These are phyloP conservation scores for Gardenia jasminoides DNA, from an alignment of 257 asterid genomes.

Conservation along the genomic window DNA sequence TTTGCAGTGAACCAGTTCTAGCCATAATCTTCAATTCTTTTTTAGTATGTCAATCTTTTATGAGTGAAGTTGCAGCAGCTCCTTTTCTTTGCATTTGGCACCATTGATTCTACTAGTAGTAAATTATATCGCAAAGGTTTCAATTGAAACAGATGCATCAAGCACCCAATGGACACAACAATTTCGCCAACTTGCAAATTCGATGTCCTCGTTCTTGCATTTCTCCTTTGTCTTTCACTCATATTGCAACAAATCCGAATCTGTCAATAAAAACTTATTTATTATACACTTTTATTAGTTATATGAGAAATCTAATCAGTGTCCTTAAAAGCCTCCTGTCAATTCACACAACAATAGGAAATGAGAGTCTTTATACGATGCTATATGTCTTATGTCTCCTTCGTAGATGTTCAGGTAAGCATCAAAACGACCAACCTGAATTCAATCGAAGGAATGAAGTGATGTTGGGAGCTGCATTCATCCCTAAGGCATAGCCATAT, in stretches of 20 bases:
- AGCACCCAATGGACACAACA: background rate
- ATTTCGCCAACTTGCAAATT: background rate
- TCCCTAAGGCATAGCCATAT: constrained; percentile 50
- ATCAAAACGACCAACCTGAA: constrained; percentile 4
- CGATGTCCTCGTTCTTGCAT: background rate
- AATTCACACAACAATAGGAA: no score
- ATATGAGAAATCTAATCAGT: no score
- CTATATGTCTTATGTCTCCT: constrained; percentile 13
- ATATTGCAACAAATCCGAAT: background rate
- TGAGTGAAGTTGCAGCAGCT: background rate
- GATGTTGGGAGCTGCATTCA: constrained; percentile 39
- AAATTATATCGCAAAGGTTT: background rate
- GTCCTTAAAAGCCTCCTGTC: no score
- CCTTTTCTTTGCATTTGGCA: background rate
- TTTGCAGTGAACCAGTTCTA: background rate
- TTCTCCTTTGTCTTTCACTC: background rate
- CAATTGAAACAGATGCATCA: background rate
- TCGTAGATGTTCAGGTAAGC: constrained; percentile 17
- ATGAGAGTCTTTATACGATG: no score
- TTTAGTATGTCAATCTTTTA: background rate
- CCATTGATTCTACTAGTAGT: background rate
- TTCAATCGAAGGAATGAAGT: constrained; percentile 22
- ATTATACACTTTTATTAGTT: no score
- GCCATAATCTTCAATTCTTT: background rate
- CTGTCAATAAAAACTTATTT: no score